phyloP scores from a whole-genome alignment of 148 eudicot genomes.

The Rhododendron henanense region DNA sequence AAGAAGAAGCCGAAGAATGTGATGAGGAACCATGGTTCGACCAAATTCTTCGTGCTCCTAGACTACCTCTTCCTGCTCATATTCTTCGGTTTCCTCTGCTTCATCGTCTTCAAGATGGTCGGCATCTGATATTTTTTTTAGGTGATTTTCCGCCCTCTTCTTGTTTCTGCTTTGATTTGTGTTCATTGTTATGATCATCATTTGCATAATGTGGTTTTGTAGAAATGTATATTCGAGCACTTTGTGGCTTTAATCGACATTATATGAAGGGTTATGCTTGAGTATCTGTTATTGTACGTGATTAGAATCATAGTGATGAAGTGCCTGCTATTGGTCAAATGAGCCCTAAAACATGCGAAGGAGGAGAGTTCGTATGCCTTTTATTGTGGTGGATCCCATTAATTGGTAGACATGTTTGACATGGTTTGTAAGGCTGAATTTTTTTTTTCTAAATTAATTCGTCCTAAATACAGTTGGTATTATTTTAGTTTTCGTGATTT shows the following conservation, averaged over 20 bases:
- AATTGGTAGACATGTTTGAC: not conserved
- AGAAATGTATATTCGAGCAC: not conserved
- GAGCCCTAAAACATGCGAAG: not conserved
- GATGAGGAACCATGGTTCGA: conserved; percentile 40
- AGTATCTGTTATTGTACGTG: not conserved
- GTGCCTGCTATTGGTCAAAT: not conserved
- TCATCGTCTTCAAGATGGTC: conserved; percentile 37
- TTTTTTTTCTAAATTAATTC: too few species aligned
- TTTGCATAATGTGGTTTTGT: not conserved
- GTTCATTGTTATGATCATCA: not conserved
- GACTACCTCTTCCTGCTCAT: conserved; percentile 58
- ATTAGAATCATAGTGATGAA: not conserved
- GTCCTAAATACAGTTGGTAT: too few species aligned
- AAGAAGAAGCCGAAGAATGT: conserved; percentile 17
- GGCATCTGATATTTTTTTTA: conserved; percentile 5
- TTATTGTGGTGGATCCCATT: not conserved
- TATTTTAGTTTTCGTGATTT: too few species aligned
- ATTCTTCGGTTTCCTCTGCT: conserved; percentile 52
- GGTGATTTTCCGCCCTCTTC: not conserved
- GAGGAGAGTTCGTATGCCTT: not conserved
- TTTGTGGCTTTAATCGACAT: not conserved
- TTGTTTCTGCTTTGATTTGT: not conserved
- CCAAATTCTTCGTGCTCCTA: conserved; percentile 39
- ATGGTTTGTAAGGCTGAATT: not conserved
- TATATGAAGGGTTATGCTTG: not conserved